Evolutionary conservation across 176 grass and related monocot genomes (phyloP).

Genomic region (Oryza meridionalis): DNA sequence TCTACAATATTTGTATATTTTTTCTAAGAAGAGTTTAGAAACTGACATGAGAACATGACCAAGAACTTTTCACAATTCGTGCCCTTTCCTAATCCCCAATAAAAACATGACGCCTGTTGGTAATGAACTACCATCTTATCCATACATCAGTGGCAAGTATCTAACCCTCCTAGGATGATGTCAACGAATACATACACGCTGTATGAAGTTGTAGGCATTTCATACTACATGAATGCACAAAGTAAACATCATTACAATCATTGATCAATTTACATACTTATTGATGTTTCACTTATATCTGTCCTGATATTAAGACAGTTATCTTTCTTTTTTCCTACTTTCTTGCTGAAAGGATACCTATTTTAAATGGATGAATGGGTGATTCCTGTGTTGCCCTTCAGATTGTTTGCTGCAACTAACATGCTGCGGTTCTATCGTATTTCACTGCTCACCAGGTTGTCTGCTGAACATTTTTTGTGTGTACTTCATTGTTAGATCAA

Average conservation of each 20-base stretch:
- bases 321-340: not conserved
- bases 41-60: not conserved
- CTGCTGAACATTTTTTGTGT: not conserved
- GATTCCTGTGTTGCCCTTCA: not conserved
- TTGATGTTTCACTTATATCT: not conserved
- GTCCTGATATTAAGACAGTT: not conserved
- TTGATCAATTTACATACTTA: not conserved
- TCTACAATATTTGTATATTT: not conserved
- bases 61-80: conserved; percentile 7
- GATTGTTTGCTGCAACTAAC: conserved; percentile 8
- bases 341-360: conserved; percentile 12
- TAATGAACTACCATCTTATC: conserved; percentile 7
- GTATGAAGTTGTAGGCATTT: not conserved
- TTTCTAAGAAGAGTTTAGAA: not conserved
- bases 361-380: not conserved
- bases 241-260: not conserved
- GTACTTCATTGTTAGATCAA: conserved; percentile 14
- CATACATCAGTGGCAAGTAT: not conserved
- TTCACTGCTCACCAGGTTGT: not conserved
- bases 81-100: not conserved
- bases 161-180: conserved; percentile 2
- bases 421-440: not conserved
- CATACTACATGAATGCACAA: conserved; percentile 1
- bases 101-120: not conserved
- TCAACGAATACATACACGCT: conserved; percentile 2